Base-by-base conservation (phyloP, 768 basidiomycete genomes). In the Macrolepiota fuliginosa region DNA sequence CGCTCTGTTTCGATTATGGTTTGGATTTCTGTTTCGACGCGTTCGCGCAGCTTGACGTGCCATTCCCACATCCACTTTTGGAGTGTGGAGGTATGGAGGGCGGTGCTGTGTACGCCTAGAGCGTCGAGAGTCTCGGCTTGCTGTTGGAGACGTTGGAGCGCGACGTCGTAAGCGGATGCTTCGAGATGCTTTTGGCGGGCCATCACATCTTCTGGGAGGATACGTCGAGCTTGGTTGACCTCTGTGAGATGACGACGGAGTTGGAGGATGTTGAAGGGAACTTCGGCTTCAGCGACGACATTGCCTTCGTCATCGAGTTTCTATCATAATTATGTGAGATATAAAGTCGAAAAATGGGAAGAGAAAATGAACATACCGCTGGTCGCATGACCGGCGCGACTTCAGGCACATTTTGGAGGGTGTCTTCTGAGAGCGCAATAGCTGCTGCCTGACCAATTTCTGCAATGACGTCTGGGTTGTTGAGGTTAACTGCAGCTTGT, bases 61-160 rank as follows among this genome's bases (percentile, higher is more conserved):
- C 94, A 96, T 6, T 83, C 76, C 89, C 90, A 93, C 91, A 96
- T 92, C 90, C 89, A 90, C 42, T 74, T 72, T 65, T 87, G 86
- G 25, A 96, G 75, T 64, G 85, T 81, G 9, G 51, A 37, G 15
- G 76, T 74, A 60, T 72, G 66, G 29, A 77, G 73, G 47, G 76
- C 77, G 56, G 86, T 73, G 9, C 75, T 73, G 27, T 72, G 80
- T 24, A 92, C 65, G 13, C 88, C 88, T 17, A 89, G 77, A 29
- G 81, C 76, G 4, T 83, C 79, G 55, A 93, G 81, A 1, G 80
- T 54, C 60, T 87, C 80, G 9, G 81, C 74, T 67, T 92, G 84
- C 58, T 87, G 83, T 69, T 83, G 79, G 62, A 91, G 77, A 10
- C 90, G 85, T 66, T 87, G 83, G 2, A 85, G 79, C 0, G 94